Conservation (phyloP, 371 early-diverging fungal genomes). For the Entomophthora muscae region DNA sequence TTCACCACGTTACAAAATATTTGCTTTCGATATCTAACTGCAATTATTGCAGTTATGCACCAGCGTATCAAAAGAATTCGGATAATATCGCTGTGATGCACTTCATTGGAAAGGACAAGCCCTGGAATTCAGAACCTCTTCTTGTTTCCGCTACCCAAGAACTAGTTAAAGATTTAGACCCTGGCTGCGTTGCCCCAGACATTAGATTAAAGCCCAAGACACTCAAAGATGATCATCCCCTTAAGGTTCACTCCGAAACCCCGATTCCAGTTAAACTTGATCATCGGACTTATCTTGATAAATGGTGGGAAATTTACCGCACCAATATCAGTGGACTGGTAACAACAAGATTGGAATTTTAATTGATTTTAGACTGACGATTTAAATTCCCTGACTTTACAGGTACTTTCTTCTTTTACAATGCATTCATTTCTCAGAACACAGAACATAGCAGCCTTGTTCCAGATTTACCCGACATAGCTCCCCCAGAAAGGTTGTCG, state of each 20-base stretch:
- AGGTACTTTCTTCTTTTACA: too few species aligned
- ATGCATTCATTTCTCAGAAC: too few species aligned
- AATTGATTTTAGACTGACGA: background rate
- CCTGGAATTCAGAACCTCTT: slow-evolving; percentile 52
- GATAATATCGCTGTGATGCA: slow-evolving; percentile 60
- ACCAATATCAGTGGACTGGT: background rate
- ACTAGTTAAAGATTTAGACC: background rate
- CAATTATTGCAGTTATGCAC: slow-evolving; percentile 33
- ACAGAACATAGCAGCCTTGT: too few species aligned
- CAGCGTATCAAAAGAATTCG: slow-evolving; percentile 46
- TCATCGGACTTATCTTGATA: background rate
- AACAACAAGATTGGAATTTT: background rate
- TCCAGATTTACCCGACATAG: too few species aligned
- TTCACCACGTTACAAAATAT: background rate
- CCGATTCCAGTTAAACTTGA: background rate
- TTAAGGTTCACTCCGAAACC: background rate
- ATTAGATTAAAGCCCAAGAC: background rate
- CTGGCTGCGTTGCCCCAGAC: background rate
- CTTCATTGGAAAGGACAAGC: slow-evolving; percentile 79
- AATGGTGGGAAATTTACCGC: background rate
- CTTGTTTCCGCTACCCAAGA: background rate
- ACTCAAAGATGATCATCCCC: background rate
- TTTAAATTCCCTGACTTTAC: background rate
- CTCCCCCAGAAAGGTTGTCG: too few species aligned
- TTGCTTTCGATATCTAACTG: background rate